Percentiles rank a stretch among this genome's conserved stretches.
Conservation (phyloP, 768 basidiomycete species). For the Rhizopogon salebrosus region DNA sequence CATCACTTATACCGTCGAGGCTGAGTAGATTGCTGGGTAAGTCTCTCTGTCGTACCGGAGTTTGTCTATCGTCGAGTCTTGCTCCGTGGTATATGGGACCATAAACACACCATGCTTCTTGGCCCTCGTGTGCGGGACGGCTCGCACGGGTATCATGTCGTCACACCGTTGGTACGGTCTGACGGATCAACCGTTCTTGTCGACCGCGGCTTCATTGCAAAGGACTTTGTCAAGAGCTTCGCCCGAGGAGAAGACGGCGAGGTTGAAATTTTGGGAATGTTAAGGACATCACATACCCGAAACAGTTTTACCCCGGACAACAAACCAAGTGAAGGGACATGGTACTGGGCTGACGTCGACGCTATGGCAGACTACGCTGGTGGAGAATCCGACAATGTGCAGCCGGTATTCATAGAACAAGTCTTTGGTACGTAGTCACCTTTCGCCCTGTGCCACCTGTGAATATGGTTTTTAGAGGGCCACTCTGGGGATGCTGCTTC, state of each 20-base stretch:
- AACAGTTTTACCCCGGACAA: constrained; percentile 90
- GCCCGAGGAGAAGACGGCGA: constrained; percentile 41
- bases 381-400: constrained; percentile 65
- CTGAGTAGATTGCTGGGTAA: constrained; percentile 25
- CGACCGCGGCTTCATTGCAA: constrained; percentile 84
- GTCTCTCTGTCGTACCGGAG: constrained; percentile 75
- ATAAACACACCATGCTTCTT: constrained; percentile 71
- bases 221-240: constrained; percentile 39
- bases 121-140: constrained; percentile 87
- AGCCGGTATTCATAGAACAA: constrained; percentile 87
- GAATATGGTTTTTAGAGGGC: constrained; percentile 53
- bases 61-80: constrained; percentile 85
- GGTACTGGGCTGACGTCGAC: constrained; percentile 89
- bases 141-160: constrained; percentile 79
- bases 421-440: constrained; percentile 66
- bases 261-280: constrained; percentile 81
- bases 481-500: constrained; percentile 69
- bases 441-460: neutral
- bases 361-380: constrained; percentile 77
- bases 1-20: constrained; percentile 11
- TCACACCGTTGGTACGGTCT: constrained; percentile 79
- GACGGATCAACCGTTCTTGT: constrained; percentile 84
- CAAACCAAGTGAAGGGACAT: constrained; percentile 67
- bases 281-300: constrained; percentile 68
- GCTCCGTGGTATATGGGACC: constrained; percentile 75